Evolutionary conservation across 2,329 filamentous ascomycete genomes (phyloP), one percentile per base, ranked within the genome.

Genomic region (Penicillium frequentans): DNA sequence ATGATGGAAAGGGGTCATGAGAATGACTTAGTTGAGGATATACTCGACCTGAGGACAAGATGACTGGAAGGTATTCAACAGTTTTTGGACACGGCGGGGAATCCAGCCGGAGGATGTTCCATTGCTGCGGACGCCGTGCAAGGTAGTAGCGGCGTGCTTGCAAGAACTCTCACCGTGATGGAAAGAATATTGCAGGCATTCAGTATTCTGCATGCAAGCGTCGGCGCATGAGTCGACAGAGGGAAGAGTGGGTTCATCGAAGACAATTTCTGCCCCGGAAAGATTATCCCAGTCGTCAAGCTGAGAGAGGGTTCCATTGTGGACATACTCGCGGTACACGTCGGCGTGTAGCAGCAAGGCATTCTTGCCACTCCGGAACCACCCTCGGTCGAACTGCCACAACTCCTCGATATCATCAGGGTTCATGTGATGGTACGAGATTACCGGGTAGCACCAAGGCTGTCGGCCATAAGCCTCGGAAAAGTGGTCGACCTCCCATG

Each of bases 301-400:
- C 2, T 56, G 56, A 9, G 58, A 49, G 9, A 56, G 52, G 23
- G 47, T 43, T 9, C 45, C 24, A 31, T 64, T 49, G 52, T 64
- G 61, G 19, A 70, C 57, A 8, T 65, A 27, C 24, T 66, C 58
- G 9, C 62, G 64, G 51, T 70, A 70, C 10, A 70, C 68, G 42
- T 70, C 68, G 7, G 59, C 58, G 51, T 70, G 68, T 10, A 70
- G 44, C 16, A 70, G 48, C 10, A 67, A 50, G 2, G 59, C 55
- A 19, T 68, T 68, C 37, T 67, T 66, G n/a, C 58, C 86, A 68
- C 86, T 86, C 70, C 83, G 81, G 71, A 86, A 86, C 65, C 83
- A 76, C 1, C 46, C 56, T 21, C 70, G 71, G 56, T 82, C 77
- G 27, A 82, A 76, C 10, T 68, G 68, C 65, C 73, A 77, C 50